Percentiles rank a stretch among this genome's conserved stretches.
Evolutionary conservation across 805 yeast species (phyloP).

Genomic region (Starmerella davenportii): DNA sequence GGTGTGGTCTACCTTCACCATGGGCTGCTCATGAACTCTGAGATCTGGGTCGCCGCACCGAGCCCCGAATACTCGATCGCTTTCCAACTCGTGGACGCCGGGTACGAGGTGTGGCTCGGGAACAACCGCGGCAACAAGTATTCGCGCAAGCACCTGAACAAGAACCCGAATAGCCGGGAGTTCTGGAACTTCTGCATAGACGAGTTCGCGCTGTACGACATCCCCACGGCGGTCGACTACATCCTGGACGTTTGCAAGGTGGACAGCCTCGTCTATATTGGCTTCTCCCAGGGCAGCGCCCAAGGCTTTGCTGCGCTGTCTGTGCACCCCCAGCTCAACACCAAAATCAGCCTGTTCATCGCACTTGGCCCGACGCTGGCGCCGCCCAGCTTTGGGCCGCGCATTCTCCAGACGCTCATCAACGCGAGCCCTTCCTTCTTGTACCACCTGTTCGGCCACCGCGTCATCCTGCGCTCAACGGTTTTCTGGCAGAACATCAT

Average conservation of each 20-base stretch:
- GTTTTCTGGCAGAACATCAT: slow-evolving; percentile 60
- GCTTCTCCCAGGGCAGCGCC: slow-evolving; percentile 88
- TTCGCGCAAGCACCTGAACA: slow-evolving; percentile 53
- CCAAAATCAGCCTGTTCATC: slow-evolving; percentile 37
- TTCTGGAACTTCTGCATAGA: slow-evolving; percentile 89
- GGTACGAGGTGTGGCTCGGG: slow-evolving; percentile 91
- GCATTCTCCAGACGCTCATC: slow-evolving; percentile 55
- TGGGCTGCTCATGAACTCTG: slow-evolving; percentile 78
- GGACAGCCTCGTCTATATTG: slow-evolving; percentile 45
- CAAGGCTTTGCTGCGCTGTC: slow-evolving; percentile 77
- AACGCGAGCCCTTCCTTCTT: slow-evolving; percentile 60
- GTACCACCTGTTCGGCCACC: slow-evolving; percentile 53
- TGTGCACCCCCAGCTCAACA: slow-evolving; percentile 41
- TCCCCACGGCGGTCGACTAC: slow-evolving; percentile 67
- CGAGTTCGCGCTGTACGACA: slow-evolving; percentile 80
- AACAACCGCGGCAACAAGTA: slow-evolving; percentile 87
- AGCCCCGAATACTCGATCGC: slow-evolving; percentile 45
- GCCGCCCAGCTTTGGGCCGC: slow-evolving; percentile 66
- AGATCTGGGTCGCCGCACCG: slow-evolving; percentile 48
- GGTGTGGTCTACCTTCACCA: slow-evolving; percentile 71
- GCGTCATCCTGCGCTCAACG: slow-evolving; percentile 59
- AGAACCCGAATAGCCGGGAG: slow-evolving; percentile 27
- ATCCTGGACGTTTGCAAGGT: slow-evolving; percentile 36
- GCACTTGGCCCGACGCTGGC: slow-evolving; percentile 92
- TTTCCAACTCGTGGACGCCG: slow-evolving; percentile 55